Evolutionary conservation across 73 alveolate species (phyloP), one percentile per base, ranked within the genome.

Genomic region (Paramecium sonneborni): DNA sequence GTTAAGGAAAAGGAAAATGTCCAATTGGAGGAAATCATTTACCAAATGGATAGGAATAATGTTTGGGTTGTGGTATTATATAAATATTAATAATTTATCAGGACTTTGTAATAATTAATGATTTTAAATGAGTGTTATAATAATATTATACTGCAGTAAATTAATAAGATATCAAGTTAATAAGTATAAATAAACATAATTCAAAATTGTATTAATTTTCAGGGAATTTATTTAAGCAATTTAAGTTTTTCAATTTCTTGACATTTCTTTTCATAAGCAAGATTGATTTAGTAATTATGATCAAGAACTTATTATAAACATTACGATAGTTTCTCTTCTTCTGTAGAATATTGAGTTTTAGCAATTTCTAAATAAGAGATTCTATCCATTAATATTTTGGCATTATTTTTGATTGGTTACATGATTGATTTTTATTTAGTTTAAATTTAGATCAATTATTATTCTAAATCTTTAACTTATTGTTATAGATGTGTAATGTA

Each of bases 21-120:
- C 89, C 89, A 26, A 43, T 88, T 0, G 94, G 94, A 10, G 94
- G 94, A 4, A 88, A 72, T 43, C 94, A 88, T 70, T 11, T 35
- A 32, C 85, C 91, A 12, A 88, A 88, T 70, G 94, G 94, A 20
- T 62, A 88, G 38, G 94, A 88, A 88, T 68, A 44, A 18, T 76
- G 91, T 88, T 72, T 88, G 5, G 94, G 94, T 15, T 88, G 94
- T 70, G 70, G 91, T 62, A 56, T 9, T 12, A 23, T 85, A 44
- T 44, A 44, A 28, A 44, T 62, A 21, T 57, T 15, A 46, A 35
- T 74, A 85, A 85, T 26, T 62, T 62, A 2, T 8, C 10, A 62
- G 84, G 48, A 62, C 44, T 62, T 30, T 62, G 84, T 62, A 62
- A 62, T 62, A 30, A 62, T 30, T 62, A 24, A 62, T 52, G 35